Evolutionary conservation across 495 filamentous ascomycete genomes (phyloP).

Genomic region (Aspergillus avenaceus): DNA sequence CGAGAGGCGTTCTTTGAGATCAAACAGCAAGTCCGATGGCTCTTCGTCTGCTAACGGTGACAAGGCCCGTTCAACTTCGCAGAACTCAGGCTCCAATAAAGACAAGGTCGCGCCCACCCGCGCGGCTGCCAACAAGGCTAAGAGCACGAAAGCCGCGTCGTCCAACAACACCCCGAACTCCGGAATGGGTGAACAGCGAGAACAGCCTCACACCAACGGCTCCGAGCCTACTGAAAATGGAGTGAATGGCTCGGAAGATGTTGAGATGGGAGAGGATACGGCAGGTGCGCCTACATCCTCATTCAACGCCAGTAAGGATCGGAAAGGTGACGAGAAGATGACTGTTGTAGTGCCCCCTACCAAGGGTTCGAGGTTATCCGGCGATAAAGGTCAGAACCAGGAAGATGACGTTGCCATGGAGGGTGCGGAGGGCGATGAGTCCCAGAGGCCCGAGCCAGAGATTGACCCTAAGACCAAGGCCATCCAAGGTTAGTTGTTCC

Average conservation of each 20-base stretch:
- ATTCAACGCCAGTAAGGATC: constrained; percentile 55
- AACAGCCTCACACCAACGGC: constrained; percentile 68
- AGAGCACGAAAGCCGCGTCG: constrained; percentile 47
- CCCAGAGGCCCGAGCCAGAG: constrained; percentile 48
- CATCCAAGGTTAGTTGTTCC: constrained; percentile 47
- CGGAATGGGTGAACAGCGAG: constrained; percentile 47
- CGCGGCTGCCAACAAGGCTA: constrained; percentile 46
- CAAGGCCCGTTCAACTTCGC: constrained; percentile 47
- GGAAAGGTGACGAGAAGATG: constrained; percentile 79
- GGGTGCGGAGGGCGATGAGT: constrained; percentile 53
- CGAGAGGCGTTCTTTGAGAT: constrained; percentile 54
- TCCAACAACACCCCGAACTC: constrained; percentile 41
- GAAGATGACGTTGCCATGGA: constrained; percentile 77
- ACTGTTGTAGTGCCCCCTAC: constrained; percentile 80
- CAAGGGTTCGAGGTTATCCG: constrained; percentile 64
- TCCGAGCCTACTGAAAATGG: constrained; percentile 71
- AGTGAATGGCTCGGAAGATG: constrained; percentile 70
- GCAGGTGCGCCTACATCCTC: constrained; percentile 52
- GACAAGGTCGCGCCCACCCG: constrained; percentile 45
- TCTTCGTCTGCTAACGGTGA: constrained; percentile 57
- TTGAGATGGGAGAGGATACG: constrained; percentile 78
- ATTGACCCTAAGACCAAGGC: constrained; percentile 62
- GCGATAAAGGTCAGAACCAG: constrained; percentile 51
- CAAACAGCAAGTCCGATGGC: constrained; percentile 52
- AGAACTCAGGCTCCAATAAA: constrained; percentile 45